Percentiles rank a stretch among this genome's conserved stretches.
These are phyloP conservation scores for Aspergillus aculeatinus DNA, from an alignment of 2,329 filamentous ascomycete genomes.

Conservation along the genomic window DNA sequence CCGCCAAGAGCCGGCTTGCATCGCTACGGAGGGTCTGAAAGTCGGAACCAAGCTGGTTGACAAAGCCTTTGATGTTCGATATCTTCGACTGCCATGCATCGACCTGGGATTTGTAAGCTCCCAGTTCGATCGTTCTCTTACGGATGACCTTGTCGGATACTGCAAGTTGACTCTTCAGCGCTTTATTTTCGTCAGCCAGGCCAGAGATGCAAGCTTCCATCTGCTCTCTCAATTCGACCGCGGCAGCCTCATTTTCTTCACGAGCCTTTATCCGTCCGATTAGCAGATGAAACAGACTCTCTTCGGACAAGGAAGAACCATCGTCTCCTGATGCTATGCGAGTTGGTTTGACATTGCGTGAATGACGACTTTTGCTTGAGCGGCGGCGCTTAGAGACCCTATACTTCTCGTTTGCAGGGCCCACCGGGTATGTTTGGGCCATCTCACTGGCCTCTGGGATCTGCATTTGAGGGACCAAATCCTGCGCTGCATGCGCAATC, in stretches of 20 bases:
- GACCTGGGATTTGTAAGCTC: constrained; percentile 24
- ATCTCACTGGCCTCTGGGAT: neutral
- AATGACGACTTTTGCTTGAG: constrained; percentile 4
- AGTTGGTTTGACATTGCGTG: neutral
- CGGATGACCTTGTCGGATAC: constrained; percentile 18
- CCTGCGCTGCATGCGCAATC: neutral
- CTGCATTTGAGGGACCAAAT: neutral
- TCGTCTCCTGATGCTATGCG: neutral
- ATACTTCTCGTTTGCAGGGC: constrained; percentile 3
- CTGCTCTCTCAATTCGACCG: constrained; percentile 23
- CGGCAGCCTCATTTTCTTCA: constrained; percentile 33
- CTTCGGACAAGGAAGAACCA: constrained; percentile 28
- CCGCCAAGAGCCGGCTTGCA: constrained; percentile 27
- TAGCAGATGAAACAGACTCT: constrained; percentile 38
- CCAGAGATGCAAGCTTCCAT: constrained; percentile 27
- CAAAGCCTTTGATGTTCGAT: constrained; percentile 30
- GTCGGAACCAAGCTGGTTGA: constrained; percentile 36
- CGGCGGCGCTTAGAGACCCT: constrained; percentile 20
- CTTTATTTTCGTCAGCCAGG: constrained; percentile 30
- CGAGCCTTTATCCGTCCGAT: constrained; percentile 35
- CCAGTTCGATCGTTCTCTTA: constrained; percentile 23
- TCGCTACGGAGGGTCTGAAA: constrained; percentile 34
- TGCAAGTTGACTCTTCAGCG: constrained; percentile 26
- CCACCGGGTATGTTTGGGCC: neutral
- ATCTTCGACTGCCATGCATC: constrained; percentile 38